Evolutionary conservation across 177 flowering plant genomes (phyloP).

Genomic region (Telopea speciosissima): DNA sequence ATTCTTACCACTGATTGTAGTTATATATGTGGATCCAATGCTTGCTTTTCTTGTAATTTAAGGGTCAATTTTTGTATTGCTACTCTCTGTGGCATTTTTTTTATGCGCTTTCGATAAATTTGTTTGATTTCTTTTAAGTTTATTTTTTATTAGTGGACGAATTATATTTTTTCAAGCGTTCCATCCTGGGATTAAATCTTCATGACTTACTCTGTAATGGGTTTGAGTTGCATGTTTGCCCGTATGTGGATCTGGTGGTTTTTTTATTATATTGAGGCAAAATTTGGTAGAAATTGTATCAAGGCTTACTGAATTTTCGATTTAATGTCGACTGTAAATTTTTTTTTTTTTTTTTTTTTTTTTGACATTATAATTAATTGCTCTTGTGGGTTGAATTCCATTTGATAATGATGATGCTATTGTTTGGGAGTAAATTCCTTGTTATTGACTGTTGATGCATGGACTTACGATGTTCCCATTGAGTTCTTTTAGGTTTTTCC

Average conservation of each 20-base stretch:
- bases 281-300: not conserved
- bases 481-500: not conserved
- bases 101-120: not conserved
- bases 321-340: too few species aligned
- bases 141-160: constrained; percentile 5
- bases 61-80: not conserved
- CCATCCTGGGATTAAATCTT: constrained; percentile 4
- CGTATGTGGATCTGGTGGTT: constrained; percentile 22
- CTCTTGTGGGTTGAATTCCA: not conserved
- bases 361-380: too few species aligned
- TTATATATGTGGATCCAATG: not conserved
- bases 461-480: not conserved
- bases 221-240: constrained; percentile 23
- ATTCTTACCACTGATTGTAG: not conserved
- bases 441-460: constrained; percentile 4
- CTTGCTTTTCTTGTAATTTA: not conserved
- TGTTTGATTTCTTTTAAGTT: not conserved
- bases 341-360: too few species aligned
- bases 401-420: not conserved
- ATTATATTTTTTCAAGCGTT: not conserved
- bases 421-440: not conserved
- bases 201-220: constrained; percentile 8
- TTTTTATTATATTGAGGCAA: not conserved
- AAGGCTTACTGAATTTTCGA: too few species aligned
- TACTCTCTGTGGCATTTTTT: not conserved